A percentile compares a stretch with the other conserved stretches of the same genome.
phyloP scores from a whole-genome alignment of 345 rosid species.

The Brassica rapa region DNA sequence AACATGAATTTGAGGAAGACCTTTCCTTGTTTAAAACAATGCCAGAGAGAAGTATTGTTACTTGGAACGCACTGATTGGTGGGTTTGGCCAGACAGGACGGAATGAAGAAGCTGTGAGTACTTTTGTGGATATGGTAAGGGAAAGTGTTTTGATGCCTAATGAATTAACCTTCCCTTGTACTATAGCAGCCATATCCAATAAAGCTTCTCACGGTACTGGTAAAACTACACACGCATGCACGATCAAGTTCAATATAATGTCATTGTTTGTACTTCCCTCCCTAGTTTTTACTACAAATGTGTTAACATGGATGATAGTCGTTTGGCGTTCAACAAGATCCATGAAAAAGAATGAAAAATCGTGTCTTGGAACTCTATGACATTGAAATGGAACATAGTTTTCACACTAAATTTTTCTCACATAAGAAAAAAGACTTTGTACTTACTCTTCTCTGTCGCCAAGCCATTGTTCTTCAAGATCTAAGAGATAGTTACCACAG shows the following conservation, averaged over 20 bases:
- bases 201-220: slow-evolving; percentile 69
- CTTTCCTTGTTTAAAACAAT: slow-evolving; percentile 48
- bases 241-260: slow-evolving; percentile 44
- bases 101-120: slow-evolving; percentile 74
- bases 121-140: slow-evolving; percentile 67
- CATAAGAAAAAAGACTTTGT: no score
- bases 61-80: slow-evolving; percentile 81
- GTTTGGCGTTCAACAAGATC: no score
- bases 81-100: slow-evolving; percentile 76
- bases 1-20: slow-evolving; percentile 51
- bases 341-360: no score
- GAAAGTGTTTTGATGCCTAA: slow-evolving; percentile 55
- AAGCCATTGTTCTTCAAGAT: no score
- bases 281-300: no score
- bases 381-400: no score
- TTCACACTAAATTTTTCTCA: no score
- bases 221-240: slow-evolving; percentile 68
- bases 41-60: slow-evolving; percentile 69
- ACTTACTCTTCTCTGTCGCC: no score
- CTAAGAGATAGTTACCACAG: no score
- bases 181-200: slow-evolving; percentile 61
- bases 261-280: no score
- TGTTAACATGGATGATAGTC: no score
- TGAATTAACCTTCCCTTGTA: slow-evolving; percentile 61
- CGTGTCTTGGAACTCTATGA: no score